Evolutionary conservation across 2,329 filamentous ascomycete genomes (phyloP), one percentile per base, ranked within the genome.

Genomic region (Nemania sp.): DNA sequence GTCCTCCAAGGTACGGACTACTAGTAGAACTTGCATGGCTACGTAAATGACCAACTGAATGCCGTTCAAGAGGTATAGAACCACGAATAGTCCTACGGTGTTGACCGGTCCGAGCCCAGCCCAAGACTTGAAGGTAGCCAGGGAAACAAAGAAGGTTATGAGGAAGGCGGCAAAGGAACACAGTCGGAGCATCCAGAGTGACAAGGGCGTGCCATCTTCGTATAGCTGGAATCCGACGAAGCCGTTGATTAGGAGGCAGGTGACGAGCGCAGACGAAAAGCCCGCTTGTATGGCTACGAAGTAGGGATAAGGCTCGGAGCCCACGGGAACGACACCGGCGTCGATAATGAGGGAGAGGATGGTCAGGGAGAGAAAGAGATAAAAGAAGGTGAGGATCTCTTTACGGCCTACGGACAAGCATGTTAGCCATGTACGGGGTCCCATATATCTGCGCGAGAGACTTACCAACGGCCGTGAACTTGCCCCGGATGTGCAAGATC

Each of bases 191-290:
- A 97, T 87, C 95, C 95, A 99, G 45, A 99, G 88, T 0, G 93
- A 97, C 42, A 98, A 80, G 1, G 90, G 89, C 1, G 95, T 99
- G 52, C 95, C 95, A 71, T 99, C 95, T 77, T 99, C 95, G 76
- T 99, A 99, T 12, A 99, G 82, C 77, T 98, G 95, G 77, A 99
- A 99, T 35, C 95, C 95, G 55, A 99, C 94, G 72, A 99, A 99
- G 45, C 95, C 95, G 76, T 98, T 98, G 81, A 99, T 93, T 69
- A 98, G 80, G 57, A 99, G 81, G 74, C 90, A 96, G 25, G 92
- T 94, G 74, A 95, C 89, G 29, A 96, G 83, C 0, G 95, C 91
- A 37, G 92, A 97, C 20, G 88, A 81, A 54, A 99, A 81, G 13
- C 94, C 95, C 65, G 89, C 89, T 72, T 99, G 95, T 5, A 90